A percentile compares a stretch with the other conserved stretches of the same genome.
These are phyloP conservation scores for Hypholoma fasciculare DNA, from an alignment of 768 basidiomycete species.

Conservation along the genomic window DNA sequence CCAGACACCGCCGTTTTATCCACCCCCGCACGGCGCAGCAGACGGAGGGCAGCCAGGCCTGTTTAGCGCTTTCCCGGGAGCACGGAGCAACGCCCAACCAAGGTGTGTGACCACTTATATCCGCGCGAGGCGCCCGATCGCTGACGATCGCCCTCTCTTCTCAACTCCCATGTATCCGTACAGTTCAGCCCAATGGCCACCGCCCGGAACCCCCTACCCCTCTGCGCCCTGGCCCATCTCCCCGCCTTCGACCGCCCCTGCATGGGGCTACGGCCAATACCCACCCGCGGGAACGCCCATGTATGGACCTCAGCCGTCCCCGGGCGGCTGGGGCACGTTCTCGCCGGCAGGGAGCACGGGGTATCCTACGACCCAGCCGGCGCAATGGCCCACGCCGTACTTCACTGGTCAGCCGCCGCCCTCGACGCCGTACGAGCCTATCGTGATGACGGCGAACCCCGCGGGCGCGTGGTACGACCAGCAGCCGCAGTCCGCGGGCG, in stretches of 20 bases:
- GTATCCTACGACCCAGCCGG: background rate
- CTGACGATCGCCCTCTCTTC: background rate
- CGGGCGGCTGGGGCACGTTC: constrained; percentile 5
- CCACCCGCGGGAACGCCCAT: background rate
- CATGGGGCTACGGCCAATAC: constrained; percentile 6
- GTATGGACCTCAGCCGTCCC: background rate
- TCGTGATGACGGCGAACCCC: constrained; percentile 2
- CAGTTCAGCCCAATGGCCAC: background rate
- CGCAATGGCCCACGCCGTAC: background rate
- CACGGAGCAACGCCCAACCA: constrained; percentile 5
- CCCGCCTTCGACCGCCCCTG: constrained; percentile 6
- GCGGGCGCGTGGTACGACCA: constrained; percentile 5
- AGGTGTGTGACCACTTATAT: constrained; percentile 4
- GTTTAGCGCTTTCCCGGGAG: constrained; percentile 16
- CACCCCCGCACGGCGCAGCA: constrained; percentile 33
- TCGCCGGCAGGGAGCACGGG: constrained; percentile 6
- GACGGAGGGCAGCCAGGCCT: constrained; percentile 31
- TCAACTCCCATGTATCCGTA: background rate
- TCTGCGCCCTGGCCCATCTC: background rate
- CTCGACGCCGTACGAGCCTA: constrained; percentile 14
- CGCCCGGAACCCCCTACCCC: background rate
- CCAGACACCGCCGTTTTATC: constrained; percentile 15
- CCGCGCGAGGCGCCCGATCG: constrained; percentile 1
- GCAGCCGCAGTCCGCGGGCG: constrained; percentile 11
- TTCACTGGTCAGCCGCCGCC: constrained; percentile 10